Base-by-base conservation (phyloP, 2,329 filamentous ascomycete genomes). In the Diaporthe eres region DNA sequence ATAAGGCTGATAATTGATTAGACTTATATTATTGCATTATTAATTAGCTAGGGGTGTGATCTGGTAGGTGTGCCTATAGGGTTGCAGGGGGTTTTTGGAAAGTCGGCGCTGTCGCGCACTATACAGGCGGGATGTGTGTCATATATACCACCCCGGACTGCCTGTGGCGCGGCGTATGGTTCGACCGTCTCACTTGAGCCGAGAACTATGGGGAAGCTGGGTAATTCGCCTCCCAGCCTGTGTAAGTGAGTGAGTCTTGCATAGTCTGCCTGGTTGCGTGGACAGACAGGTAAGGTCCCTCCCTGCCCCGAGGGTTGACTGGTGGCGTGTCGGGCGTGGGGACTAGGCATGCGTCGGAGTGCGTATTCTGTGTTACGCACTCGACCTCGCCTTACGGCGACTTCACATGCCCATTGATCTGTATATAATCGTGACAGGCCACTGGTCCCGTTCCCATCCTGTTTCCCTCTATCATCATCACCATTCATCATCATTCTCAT, bases 321-420 rank as follows among this genome's bases (percentile, higher is more conserved):
- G 65, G 72, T 60, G 67, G 57, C 47, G 37, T 74, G 42, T 53
- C 13, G 44, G 42, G 28, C 37, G 57, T 60, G 68, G 53, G 34
- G 65, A 39, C 65, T 37, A 75, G 73, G 73, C 73, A 71, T 39
- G 63, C 47, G 65, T 55, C 13, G 25, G 70, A 51, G 28, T 75
- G 71, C 71, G 53, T 61, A 60, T 76, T 25, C 34, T 51, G 28
- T 57, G 74, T 71, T 71, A 71, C 55, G 63, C 63, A 70, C 49
- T 39, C 31, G 49, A 31, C 15, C 60, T 58, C 57, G 57, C 71
- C 71, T 37, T 47, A 28, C 17, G 34, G 71, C 60, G 42, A 58
- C 47, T 72, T 72, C 68, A 71, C 61, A 57, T 68, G 15, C 12
- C 67, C 8, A 28, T 25, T 28, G 44, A 22, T 15, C 19, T 72